Base-by-base conservation (phyloP, 176 grass and related monocot genomes). In the Eremochloa ophiuroides region DNA sequence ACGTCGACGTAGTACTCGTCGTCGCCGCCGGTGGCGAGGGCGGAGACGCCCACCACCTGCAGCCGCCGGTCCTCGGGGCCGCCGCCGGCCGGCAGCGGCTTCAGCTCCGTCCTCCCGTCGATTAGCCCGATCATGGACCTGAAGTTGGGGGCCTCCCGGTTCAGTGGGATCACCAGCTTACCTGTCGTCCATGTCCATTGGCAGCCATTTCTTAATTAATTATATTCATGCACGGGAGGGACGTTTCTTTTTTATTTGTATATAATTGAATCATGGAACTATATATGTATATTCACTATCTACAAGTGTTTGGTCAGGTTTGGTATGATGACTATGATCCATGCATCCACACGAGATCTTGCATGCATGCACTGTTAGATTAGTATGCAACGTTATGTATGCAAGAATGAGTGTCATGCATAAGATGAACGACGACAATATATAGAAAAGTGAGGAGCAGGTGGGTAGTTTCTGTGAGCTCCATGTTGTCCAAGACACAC, bases 91-190 rank as follows among this genome's bases (percentile, higher is more conserved):
- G 77, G 43, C 62, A 47, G 13, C 26, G 76, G 63, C 60, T 85
- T 86, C 20, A 89, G 81, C 87, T 94, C 89, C 10, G 82, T 80
- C 17, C 92, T 74, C 4, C 77, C 83, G 43, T 94, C 89, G 61
- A 94, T 81, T 15, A 81, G 1, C 12, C n/a, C 89, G 41, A 89
- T 81, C 27, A 94, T 50, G 12, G 89, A 85, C 15, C 92, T 71
- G 80, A 18, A 94, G 74, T 91, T 87, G 7, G 89, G 80, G 8
- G 80, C 73, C 1, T 80, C 86, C 2, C 81, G 66, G 34, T 65
- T 69, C 30, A 71, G 53, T 3, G 92, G 92, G 53, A 91, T 87
- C 43, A 86, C 76, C 38, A 94, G 78, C 39, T 84, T 90, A 42
- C 64, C 91, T 94, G 78, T 3, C 69, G 1, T 18, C 6, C n/a